These are phyloP conservation scores for Diplodia sapinea DNA, from an alignment of 2,329 filamentous ascomycete genomes.

Conservation along the genomic window DNA sequence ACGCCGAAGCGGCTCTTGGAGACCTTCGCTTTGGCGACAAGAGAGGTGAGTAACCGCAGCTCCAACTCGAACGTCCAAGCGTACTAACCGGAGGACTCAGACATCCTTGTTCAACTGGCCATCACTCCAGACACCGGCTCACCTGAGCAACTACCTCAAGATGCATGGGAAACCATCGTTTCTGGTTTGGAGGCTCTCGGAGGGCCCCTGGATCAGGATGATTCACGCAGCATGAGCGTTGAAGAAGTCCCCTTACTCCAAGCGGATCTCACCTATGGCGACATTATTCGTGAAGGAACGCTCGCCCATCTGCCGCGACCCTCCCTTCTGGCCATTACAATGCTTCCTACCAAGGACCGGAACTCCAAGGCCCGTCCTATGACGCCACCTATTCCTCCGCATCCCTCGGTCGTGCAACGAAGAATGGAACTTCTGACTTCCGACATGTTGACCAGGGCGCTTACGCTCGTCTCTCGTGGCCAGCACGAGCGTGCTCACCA, in stretches of 20 bases:
- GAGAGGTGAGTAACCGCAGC: slow-evolving; percentile 53
- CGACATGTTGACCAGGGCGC: slow-evolving; percentile 92
- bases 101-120: slow-evolving; percentile 91
- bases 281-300: slow-evolving; percentile 87
- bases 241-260: slow-evolving; percentile 96
- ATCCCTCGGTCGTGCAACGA: slow-evolving; percentile 91
- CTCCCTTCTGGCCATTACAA: slow-evolving; percentile 91
- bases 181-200: slow-evolving; percentile 93
- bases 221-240: slow-evolving; percentile 80
- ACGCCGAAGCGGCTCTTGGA: slow-evolving; percentile 89
- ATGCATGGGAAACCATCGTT: slow-evolving; percentile 96
- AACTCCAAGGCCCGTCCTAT: slow-evolving; percentile 60
- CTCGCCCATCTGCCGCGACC: slow-evolving; percentile 85
- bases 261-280: slow-evolving; percentile 90
- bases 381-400: slow-evolving; percentile 84
- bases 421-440: slow-evolving; percentile 98
- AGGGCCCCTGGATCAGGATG: slow-evolving; percentile 83
- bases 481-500: slow-evolving; percentile 95
- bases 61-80: neutral
- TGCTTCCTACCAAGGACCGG: slow-evolving; percentile 69
- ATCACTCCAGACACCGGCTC: slow-evolving; percentile 84
- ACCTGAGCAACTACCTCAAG: slow-evolving; percentile 85
- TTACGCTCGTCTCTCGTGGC: slow-evolving; percentile 87
- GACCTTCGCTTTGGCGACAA: slow-evolving; percentile 97
- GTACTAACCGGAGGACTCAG: slow-evolving; percentile 51